These are phyloP conservation scores for Kwoniella europaea DNA, from an alignment of 768 basidiomycete genomes.

Conservation along the genomic window DNA sequence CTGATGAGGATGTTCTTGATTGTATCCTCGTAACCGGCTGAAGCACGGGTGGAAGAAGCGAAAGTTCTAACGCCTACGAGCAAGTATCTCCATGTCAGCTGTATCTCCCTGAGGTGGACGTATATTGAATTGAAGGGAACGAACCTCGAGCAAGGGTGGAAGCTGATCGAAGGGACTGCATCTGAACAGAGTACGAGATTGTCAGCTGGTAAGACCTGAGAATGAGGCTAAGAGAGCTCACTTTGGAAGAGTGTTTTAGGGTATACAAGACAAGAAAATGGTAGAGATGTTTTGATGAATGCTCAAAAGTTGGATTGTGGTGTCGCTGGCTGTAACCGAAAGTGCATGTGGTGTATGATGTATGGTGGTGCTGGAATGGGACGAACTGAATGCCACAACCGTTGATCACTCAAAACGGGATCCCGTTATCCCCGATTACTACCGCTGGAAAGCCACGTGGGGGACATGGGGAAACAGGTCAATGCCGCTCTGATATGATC, in stretches of 20 bases:
- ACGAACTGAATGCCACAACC: constrained; percentile 1
- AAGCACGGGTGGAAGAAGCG: constrained; percentile 70
- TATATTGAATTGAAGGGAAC: neutral
- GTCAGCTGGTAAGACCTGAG: too few species aligned
- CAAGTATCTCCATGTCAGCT: neutral
- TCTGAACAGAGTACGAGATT: neutral
- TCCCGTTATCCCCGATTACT: constrained; percentile 11
- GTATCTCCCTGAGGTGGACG: too few species aligned
- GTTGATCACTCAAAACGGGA: neutral
- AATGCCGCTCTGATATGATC: neutral
- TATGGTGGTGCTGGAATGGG: neutral
- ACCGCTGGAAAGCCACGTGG: constrained; percentile 5
- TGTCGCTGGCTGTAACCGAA: constrained; percentile 1
- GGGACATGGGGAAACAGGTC: neutral
- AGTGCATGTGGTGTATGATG: neutral
- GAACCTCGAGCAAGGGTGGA: constrained; percentile 37
- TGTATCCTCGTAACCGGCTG: constrained; percentile 83
- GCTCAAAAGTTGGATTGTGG: neutral
- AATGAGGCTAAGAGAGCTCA: neutral
- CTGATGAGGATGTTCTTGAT: constrained; percentile 86
- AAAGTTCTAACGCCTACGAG: constrained; percentile 66
- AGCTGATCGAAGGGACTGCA: constrained; percentile 45
- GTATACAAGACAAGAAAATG: too few species aligned
- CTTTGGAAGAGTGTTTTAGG: neutral
- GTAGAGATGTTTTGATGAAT: neutral